Percentiles rank a stretch among this genome's conserved stretches.
Conservation (phyloP, 192 early-diverging fungal species). For the Coemansia sp. region DNA sequence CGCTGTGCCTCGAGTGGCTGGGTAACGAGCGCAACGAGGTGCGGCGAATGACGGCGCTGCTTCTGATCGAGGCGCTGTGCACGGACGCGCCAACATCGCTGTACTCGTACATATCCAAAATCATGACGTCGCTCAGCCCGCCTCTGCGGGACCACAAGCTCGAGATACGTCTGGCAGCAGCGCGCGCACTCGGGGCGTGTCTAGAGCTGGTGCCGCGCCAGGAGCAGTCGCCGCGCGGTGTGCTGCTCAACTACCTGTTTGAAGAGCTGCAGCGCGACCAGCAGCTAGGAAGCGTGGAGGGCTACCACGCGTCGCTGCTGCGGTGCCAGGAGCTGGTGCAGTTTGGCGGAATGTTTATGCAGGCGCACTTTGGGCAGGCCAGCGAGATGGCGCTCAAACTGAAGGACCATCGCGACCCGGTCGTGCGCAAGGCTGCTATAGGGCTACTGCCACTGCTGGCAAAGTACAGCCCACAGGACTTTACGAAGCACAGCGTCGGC, state of each 20-base stretch:
- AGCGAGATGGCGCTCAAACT: conserved; percentile 73
- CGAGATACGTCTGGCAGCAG: conserved; percentile 82
- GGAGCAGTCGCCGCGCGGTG: conserved; percentile 61
- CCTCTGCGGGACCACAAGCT: conserved; percentile 78
- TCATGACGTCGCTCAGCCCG: conserved; percentile 83
- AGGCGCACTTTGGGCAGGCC: conserved; percentile 67
- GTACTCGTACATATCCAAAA: conserved; percentile 74
- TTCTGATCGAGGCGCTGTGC: conserved; percentile 28
- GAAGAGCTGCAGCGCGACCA: conserved; percentile 79
- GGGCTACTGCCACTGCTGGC: conserved; percentile 80
- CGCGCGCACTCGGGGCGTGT: conserved; percentile 76
- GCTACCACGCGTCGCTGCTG: conserved; percentile 83
- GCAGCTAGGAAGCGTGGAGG: conserved; percentile 66
- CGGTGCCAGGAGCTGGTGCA: conserved; percentile 74
- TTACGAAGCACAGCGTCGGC: conserved; percentile 45
- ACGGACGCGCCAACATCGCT: conserved; percentile 62
- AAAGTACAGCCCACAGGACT: conserved; percentile 67
- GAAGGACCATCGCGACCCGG: conserved; percentile 71
- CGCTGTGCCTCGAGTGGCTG: conserved; percentile 41
- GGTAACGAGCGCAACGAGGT: conserved; percentile 28
- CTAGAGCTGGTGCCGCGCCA: conserved; percentile 78
- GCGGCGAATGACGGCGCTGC: conserved; percentile 32
- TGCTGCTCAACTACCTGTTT: conserved; percentile 76
- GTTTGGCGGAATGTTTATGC: conserved; percentile 86
- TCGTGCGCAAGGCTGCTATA: conserved; percentile 81